These are phyloP conservation scores for Melampsora larici-populina DNA, from an alignment of 1,284 basidiomycete genomes.

Conservation along the genomic window DNA sequence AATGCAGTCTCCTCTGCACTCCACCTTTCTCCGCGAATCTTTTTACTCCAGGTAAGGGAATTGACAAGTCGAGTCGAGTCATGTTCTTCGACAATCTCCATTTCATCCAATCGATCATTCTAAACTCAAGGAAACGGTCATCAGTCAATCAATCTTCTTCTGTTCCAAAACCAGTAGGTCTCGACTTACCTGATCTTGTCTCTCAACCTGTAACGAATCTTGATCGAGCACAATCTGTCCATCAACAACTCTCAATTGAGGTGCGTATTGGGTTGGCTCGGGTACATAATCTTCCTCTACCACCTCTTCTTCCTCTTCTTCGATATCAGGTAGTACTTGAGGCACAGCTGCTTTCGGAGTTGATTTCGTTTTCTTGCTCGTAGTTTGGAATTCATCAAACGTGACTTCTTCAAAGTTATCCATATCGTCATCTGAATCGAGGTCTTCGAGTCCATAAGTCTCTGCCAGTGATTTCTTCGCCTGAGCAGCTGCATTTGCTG, in stretches of 20 bases:
- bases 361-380: not conserved
- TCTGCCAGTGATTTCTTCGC: not conserved
- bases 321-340: not conserved
- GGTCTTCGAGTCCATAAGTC: slow-evolving; percentile 23
- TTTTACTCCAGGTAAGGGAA: slow-evolving; percentile 73
- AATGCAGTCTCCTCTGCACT: slow-evolving; percentile 76
- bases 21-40: slow-evolving; percentile 73
- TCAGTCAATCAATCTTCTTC: slow-evolving; percentile 39
- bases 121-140: slow-evolving; percentile 47
- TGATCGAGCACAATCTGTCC: slow-evolving; percentile 77
- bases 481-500: not conserved
- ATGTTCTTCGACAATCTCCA: slow-evolving; percentile 76
- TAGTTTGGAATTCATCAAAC: slow-evolving; percentile 51
- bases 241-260: slow-evolving; percentile 73
- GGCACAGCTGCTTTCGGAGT: not conserved
- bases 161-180: not conserved
- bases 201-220: slow-evolving; percentile 71
- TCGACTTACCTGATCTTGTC: slow-evolving; percentile 49
- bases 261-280: slow-evolving; percentile 64
- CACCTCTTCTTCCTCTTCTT: slow-evolving; percentile 17
- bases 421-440: slow-evolving; percentile 56
- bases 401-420: slow-evolving; percentile 62
- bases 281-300: slow-evolving; percentile 22
- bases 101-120: slow-evolving; percentile 62
- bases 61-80: slow-evolving; percentile 79